Evolutionary conservation across 129 eudicot genomes (phyloP), one percentile per base, ranked within the genome.

Genomic region (Escallonia herrerae): DNA sequence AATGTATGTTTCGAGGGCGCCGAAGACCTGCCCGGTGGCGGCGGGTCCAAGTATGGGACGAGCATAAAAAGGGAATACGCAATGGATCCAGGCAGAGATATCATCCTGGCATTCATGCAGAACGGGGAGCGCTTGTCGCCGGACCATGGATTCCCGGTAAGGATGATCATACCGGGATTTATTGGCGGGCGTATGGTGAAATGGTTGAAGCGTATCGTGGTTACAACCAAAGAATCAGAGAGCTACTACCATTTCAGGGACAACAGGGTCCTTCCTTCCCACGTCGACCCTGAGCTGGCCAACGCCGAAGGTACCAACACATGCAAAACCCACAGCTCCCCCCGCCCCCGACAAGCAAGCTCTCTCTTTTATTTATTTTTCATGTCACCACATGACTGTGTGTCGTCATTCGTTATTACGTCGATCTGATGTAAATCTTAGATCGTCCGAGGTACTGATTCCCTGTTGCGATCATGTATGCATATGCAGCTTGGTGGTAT

Each of bases 141-240:
- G 39, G 97, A 94, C 53, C 99, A 94, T 4, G 99, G 99, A 6
- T 94, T 86, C 47, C 99, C 99, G 5, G 81, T 94, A 14, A 75
- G 99, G 71, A 71, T 94, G 72, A 86, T 94, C 0, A 86, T 94
- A 39, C 99, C 99, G 38, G 99, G 97, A 3, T 94, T 76, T 43
- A 94, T 94, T 7, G 99, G 99, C 1, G 99, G 99, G 0, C 65
- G 99, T 64, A 94, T 94, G 99, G 95, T 94, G 53, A 94, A 94
- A 77, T 94, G 99, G 99, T 42, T 94, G 68, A 89, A 86, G 69
- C 57, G 97, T 6, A 89, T 94, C 3, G 63, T 94, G 0, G 97
- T 94, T 0, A 86, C 99, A 3, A 83, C 99, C 0, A 44, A 68
- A 10, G 90, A 90, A 43, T 86, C 99, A 3, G 83, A 89, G 7